These are phyloP conservation scores for Epichloe aotearoae DNA, from an alignment of 2,329 filamentous ascomycete species.

Conservation along the genomic window DNA sequence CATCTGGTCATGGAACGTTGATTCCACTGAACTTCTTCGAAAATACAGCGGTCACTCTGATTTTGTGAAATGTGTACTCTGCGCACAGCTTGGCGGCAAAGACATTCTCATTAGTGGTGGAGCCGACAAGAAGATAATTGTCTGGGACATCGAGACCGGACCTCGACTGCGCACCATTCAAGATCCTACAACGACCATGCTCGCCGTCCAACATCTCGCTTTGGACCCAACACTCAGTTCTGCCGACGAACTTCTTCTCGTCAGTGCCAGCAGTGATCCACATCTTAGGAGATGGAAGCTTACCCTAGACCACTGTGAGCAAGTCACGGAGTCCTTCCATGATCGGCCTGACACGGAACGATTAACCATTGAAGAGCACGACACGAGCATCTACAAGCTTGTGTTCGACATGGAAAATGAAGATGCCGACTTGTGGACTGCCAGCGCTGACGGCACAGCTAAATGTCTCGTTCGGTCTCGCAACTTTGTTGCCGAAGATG, in stretches of 20 bases:
- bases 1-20: conserved; percentile 71
- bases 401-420: conserved; percentile 51
- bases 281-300: conserved; percentile 69
- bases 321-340: conserved; percentile 35
- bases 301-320: conserved; percentile 35
- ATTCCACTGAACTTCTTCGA: conserved; percentile 37
- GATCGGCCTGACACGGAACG: conserved; percentile 27
- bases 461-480: conserved; percentile 63
- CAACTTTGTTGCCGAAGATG: conserved; percentile 59
- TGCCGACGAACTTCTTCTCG: conserved; percentile 40
- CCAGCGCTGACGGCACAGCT: conserved; percentile 78
- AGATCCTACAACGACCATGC: conserved; percentile 55
- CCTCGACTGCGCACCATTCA: conserved; percentile 62
- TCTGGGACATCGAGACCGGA: conserved; percentile 65
- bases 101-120: conserved; percentile 60
- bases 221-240: conserved; percentile 54
- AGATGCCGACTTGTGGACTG: conserved; percentile 74
- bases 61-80: conserved; percentile 76
- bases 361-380: conserved; percentile 59
- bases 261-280: conserved; percentile 70
- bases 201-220: conserved; percentile 68
- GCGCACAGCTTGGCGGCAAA: conserved; percentile 44
- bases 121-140: conserved; percentile 65
- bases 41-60: conserved; percentile 69
- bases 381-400: conserved; percentile 79